These are phyloP conservation scores for Leccinum longicurvipes DNA, from an alignment of 768 basidiomycete species.

Conservation along the genomic window DNA sequence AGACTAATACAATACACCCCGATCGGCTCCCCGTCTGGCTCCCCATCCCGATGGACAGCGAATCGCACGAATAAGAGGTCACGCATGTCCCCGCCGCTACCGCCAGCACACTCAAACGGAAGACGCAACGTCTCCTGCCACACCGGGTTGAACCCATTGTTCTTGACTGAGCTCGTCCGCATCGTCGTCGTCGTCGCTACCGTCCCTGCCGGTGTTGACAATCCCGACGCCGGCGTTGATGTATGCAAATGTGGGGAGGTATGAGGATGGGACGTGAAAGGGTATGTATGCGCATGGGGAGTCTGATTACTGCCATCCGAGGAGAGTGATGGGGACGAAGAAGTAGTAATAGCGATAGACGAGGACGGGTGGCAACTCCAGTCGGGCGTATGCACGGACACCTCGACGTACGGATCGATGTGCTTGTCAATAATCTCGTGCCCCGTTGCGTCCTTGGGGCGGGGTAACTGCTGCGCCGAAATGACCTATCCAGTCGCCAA, in stretches of 20 bases:
- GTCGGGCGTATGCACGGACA: slow-evolving; percentile 73
- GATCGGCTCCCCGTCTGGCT: slow-evolving; percentile 58
- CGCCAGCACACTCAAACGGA: slow-evolving; percentile 71
- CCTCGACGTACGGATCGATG: slow-evolving; percentile 77
- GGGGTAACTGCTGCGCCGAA: slow-evolving; percentile 88
- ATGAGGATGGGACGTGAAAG: not conserved
- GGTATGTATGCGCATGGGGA: not conserved
- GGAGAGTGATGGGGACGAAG: not conserved
- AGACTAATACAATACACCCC: slow-evolving; percentile 74
- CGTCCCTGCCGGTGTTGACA: not conserved
- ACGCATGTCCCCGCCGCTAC: slow-evolving; percentile 46
- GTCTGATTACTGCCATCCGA: not conserved
- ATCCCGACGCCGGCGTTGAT: not conserved
- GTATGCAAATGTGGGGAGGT: not conserved
- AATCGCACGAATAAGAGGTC: slow-evolving; percentile 86
- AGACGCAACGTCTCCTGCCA: slow-evolving; percentile 74
- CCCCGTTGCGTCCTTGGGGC: slow-evolving; percentile 59
- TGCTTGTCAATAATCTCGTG: slow-evolving; percentile 59
- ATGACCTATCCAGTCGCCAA: slow-evolving; percentile 48
- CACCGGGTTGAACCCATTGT: slow-evolving; percentile 89
- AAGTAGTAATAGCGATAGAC: not conserved
- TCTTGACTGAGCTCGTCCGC: slow-evolving; percentile 64
- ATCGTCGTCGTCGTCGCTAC: slow-evolving; percentile 46
- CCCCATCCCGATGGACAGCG: slow-evolving; percentile 63
- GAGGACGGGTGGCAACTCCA: slow-evolving; percentile 41